These are phyloP conservation scores for Boletus bicolor DNA, from an alignment of 768 basidiomycete genomes.

Conservation along the genomic window DNA sequence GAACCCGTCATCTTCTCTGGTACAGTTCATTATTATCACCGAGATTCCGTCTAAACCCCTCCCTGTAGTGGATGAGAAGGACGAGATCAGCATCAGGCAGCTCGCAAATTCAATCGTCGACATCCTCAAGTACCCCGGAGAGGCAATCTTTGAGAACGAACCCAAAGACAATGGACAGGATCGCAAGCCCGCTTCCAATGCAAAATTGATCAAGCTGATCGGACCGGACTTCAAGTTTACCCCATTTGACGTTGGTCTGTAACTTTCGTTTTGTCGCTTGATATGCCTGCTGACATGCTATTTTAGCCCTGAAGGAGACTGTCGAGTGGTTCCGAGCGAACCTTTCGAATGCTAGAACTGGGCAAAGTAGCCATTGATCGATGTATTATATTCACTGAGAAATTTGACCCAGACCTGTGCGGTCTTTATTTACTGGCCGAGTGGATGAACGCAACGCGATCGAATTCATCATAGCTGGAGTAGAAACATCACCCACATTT, in stretches of 20 bases:
- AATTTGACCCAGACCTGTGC: neutral
- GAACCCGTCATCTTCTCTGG: constrained; percentile 93
- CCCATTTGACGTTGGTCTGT: constrained; percentile 77
- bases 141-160: constrained; percentile 71
- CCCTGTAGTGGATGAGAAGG: constrained; percentile 76
- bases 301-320: constrained; percentile 65
- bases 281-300: neutral
- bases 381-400: constrained; percentile 6
- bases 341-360: constrained; percentile 67
- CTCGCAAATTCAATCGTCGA: constrained; percentile 90
- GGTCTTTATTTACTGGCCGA: neutral
- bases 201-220: constrained; percentile 73
- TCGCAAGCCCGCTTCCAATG: constrained; percentile 94
- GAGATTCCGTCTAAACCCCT: neutral
- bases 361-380: constrained; percentile 31
- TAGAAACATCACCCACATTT: too few species aligned
- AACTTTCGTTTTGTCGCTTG: neutral
- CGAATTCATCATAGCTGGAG: neutral
- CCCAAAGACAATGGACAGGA: constrained; percentile 83
- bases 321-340: constrained; percentile 89
- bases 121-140: constrained; percentile 73
- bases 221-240: constrained; percentile 81
- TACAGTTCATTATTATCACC: constrained; percentile 27
- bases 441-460: neutral
- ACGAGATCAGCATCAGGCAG: constrained; percentile 90